Conservation (phyloP, 495 filamentous ascomycete genomes). For the Neurospora hispaniola region DNA sequence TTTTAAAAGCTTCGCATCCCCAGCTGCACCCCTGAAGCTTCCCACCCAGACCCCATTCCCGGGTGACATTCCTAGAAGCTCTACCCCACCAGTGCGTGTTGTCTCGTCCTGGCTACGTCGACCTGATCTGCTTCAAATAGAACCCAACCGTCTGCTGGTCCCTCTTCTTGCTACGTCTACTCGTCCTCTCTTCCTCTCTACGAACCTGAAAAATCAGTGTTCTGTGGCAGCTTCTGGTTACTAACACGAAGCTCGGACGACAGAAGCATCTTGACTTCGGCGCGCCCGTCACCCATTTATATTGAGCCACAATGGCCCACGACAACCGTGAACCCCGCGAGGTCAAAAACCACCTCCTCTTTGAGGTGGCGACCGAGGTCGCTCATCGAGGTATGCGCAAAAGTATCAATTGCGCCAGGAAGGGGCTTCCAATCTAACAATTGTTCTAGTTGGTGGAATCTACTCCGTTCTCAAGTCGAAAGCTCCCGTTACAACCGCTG, state of each 20-base stretch:
- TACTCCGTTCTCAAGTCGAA: constrained; percentile 99
- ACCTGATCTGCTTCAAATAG: background rate
- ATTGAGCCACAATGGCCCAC: constrained; percentile 15
- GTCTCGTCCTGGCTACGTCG: background rate
- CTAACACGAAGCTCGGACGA: background rate
- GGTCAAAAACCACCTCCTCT: constrained; percentile 52
- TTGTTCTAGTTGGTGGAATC: constrained; percentile 74
- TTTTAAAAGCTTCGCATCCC: background rate
- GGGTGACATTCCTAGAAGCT: background rate
- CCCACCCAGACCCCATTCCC: background rate
- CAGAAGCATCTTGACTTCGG: background rate
- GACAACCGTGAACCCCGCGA: constrained; percentile 33
- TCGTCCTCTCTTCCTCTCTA: background rate
- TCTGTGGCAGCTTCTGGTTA: background rate
- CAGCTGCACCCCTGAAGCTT: background rate
- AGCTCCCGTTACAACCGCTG: constrained; percentile 90
- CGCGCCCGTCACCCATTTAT: background rate
- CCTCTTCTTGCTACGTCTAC: background rate
- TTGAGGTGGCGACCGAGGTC: constrained; percentile 93
- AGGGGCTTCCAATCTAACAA: constrained; percentile 1
- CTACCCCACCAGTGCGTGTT: background rate
- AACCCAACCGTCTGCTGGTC: background rate
- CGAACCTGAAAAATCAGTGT: background rate
- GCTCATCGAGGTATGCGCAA: constrained; percentile 71
- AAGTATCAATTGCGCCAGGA: background rate